These are phyloP conservation scores for Penicillium herquei DNA, from an alignment of 495 filamentous ascomycete species.

Conservation along the genomic window DNA sequence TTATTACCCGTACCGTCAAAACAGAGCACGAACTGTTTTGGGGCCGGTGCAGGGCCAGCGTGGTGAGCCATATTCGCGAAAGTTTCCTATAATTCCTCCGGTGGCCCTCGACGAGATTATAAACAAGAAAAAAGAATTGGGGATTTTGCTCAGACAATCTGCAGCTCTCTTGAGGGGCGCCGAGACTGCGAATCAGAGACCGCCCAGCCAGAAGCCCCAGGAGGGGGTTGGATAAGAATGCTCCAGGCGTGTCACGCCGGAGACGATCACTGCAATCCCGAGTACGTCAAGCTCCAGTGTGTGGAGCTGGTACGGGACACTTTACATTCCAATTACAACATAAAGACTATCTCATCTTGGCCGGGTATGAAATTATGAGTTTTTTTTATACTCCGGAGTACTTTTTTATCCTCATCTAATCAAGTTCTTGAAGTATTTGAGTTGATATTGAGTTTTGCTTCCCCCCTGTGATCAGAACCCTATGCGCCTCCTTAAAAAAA, in stretches of 20 bases:
- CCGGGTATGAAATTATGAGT: not conserved
- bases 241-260: constrained; percentile 10
- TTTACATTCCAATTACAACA: constrained; percentile 13
- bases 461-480: no score
- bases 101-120: constrained; percentile 8
- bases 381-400: not conserved
- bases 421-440: no score
- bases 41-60: constrained; percentile 9
- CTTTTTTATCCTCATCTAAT: not conserved
- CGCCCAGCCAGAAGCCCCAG: not conserved
- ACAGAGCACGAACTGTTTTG: constrained; percentile 69
- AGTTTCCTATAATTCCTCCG: not conserved
- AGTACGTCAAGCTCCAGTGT: constrained; percentile 27
- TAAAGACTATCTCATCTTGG: not conserved
- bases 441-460: no score
- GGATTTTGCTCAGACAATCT: not conserved
- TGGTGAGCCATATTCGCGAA: constrained; percentile 4
- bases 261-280: constrained; percentile 28
- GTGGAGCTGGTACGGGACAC: constrained; percentile 7
- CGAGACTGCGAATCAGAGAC: constrained; percentile 8
- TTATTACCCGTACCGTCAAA: constrained; percentile 92
- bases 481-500: no score
- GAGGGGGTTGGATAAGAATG: constrained; percentile 12
- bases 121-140: constrained; percentile 8
- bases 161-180: constrained; percentile 7